Evolutionary conservation across 139 green algal species (phyloP), one percentile per base, ranked within the genome.

Genomic region (Gonium pectorale): DNA sequence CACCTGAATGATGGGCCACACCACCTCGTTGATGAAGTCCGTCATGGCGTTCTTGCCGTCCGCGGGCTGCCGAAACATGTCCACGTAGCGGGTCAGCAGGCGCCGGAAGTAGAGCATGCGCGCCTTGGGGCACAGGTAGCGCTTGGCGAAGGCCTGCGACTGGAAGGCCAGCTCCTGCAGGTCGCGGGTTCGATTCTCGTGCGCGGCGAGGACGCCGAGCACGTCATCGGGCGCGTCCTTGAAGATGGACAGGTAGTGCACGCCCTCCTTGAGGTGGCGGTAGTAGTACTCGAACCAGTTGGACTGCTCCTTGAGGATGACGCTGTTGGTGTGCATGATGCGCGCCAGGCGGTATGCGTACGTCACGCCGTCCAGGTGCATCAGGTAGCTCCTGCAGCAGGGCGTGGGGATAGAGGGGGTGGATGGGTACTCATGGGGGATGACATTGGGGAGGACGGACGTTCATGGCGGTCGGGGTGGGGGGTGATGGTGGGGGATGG

Each of bases 191-290:
- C 51, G 21, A 51, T 51, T 37, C 4, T n/a, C 9, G 13, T 24
- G 67, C 6, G 51, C 15, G 2, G 2, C 22, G 22, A 80, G 24
- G 0, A 80, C 51, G 24, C 67, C 35, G 6, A 80, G 71, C 9
- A 80, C 71, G 51, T 80, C 71, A 19, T 80, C 51, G 22, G 71
- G 71, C 3, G 33, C 71, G 22, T 8, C 38, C 35, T 80, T 80
- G 71, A 80, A 67, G 22, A 80, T 80, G 40, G 71, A 35, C 24
- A 80, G 33, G 71, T 80, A 80, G 71, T 80, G 71, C 49, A 52
- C 51, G 35, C 51, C 51, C 44, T 60, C 44, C 70, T 64, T 46
- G 31, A 79, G 22, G 7, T 49, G 51, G 24, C 35, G 71, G 9
- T 29, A 2, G 35, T 33, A 80, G 71, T 79, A 79, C 70, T 79